These are phyloP conservation scores for Cercospora janseana DNA, from an alignment of 2,329 filamentous ascomycete species.

Conservation along the genomic window DNA sequence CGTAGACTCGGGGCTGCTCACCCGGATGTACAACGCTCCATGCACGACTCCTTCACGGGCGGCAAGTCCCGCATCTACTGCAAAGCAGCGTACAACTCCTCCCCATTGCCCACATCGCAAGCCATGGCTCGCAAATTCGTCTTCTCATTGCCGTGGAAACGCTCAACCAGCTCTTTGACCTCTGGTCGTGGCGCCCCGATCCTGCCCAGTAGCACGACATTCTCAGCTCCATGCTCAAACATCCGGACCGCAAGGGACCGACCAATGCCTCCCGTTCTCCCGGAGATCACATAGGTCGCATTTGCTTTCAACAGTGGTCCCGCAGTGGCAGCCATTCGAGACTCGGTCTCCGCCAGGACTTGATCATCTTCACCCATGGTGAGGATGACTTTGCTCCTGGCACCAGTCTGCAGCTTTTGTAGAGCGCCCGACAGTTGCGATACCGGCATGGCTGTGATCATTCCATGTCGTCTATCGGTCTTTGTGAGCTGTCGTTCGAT, in stretches of 20 bases:
- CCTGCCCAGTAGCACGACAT: slow-evolving; percentile 10
- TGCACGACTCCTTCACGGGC: slow-evolving; percentile 10
- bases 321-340: not conserved
- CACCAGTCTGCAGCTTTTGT: slow-evolving; percentile 11
- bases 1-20: not conserved
- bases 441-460: no score
- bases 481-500: no score
- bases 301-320: not conserved
- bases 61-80: not conserved
- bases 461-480: no score
- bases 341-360: not conserved
- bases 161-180: not conserved
- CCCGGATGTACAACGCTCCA: not conserved
- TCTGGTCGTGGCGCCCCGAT: not conserved
- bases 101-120: not conserved
- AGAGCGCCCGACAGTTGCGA: no score
- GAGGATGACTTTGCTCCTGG: slow-evolving; percentile 14
- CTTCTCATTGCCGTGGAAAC: not conserved
- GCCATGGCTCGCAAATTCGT: not conserved
- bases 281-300: slow-evolving; percentile 17
- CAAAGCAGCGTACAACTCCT: not conserved
- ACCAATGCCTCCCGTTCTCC: slow-evolving; percentile 18
- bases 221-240: slow-evolving; percentile 12
- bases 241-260: slow-evolving; percentile 15
- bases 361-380: not conserved